Evolutionary conservation across 2,329 filamentous ascomycete species (phyloP).

Genomic region (Beauveria sp.): DNA sequence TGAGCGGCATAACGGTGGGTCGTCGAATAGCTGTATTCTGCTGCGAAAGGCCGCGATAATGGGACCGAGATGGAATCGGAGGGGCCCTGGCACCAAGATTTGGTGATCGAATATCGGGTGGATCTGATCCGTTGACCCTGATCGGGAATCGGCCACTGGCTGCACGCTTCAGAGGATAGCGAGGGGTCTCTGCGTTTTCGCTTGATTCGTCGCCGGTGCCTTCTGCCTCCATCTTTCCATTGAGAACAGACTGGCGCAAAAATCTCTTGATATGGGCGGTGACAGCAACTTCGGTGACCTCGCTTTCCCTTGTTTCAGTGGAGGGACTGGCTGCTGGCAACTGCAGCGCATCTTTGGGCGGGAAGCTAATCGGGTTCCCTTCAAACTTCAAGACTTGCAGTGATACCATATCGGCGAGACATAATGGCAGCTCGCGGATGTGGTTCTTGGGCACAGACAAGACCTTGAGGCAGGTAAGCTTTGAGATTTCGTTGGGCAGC

Average conservation of each 20-base stretch:
- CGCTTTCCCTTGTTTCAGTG: constrained; percentile 51
- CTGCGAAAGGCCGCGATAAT: constrained; percentile 68
- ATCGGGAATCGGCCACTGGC: constrained; percentile 60
- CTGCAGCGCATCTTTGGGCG: constrained; percentile 62
- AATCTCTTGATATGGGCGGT: constrained; percentile 57
- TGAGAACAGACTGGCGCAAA: constrained; percentile 45
- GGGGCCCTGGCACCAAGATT: constrained; percentile 55
- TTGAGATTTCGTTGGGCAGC: constrained; percentile 72
- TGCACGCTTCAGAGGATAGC: constrained; percentile 56
- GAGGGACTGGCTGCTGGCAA: constrained; percentile 47
- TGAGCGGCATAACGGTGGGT: constrained; percentile 64
- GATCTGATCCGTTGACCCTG: constrained; percentile 66
- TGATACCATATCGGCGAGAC: constrained; percentile 82
- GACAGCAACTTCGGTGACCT: constrained; percentile 53
- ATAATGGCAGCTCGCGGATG: constrained; percentile 75
- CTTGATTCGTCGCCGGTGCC: constrained; percentile 55
- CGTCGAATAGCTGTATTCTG: constrained; percentile 57
- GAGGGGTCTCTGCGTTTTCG: constrained; percentile 74
- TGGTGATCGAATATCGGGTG: constrained; percentile 61
- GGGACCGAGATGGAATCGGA: constrained; percentile 68
- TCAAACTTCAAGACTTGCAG: constrained; percentile 85
- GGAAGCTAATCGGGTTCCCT: constrained; percentile 78
- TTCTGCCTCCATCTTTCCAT: constrained; percentile 46
- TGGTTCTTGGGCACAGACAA: constrained; percentile 81
- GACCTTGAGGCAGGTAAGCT: constrained; percentile 79